Conservation (phyloP, 208 protist species). For the Acanthamoeba royreba region DNA sequence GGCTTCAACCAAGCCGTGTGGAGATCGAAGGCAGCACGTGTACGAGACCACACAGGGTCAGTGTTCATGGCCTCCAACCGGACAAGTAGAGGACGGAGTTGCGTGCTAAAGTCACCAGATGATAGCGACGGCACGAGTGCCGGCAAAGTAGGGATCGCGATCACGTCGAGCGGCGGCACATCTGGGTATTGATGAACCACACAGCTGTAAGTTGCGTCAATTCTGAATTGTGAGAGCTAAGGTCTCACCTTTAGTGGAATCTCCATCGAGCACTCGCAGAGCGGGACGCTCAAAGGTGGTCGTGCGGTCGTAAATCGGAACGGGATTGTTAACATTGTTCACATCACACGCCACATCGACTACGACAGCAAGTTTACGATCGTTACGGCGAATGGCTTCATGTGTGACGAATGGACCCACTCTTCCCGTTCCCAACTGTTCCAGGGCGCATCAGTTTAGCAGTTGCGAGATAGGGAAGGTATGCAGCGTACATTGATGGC, state of each 20-base stretch:
- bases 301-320: constrained; percentile 69
- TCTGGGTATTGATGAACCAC: neutral
- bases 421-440: neutral
- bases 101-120: constrained; percentile 57
- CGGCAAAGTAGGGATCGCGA: constrained; percentile 79
- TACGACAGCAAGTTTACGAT: constrained; percentile 58
- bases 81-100: constrained; percentile 55
- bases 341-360: constrained; percentile 78
- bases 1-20: neutral
- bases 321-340: constrained; percentile 77
- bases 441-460: constrained; percentile 2
- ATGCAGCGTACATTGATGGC: constrained; percentile 75
- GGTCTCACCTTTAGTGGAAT: neutral
- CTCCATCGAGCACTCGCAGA: constrained; percentile 48
- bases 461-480: neutral
- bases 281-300: constrained; percentile 75
- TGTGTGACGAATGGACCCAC: constrained; percentile 13
- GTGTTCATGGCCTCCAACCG: constrained; percentile 2
- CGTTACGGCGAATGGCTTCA: neutral
- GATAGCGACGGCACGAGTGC: constrained; percentile 72
- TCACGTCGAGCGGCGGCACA: constrained; percentile 59
- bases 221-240: neutral
- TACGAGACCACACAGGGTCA: constrained; percentile 14
- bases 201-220: neutral
- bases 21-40: neutral